Evolutionary conservation across 78 protist genomes (phyloP).

Genomic region (Salpingoeca rosetta): DNA sequence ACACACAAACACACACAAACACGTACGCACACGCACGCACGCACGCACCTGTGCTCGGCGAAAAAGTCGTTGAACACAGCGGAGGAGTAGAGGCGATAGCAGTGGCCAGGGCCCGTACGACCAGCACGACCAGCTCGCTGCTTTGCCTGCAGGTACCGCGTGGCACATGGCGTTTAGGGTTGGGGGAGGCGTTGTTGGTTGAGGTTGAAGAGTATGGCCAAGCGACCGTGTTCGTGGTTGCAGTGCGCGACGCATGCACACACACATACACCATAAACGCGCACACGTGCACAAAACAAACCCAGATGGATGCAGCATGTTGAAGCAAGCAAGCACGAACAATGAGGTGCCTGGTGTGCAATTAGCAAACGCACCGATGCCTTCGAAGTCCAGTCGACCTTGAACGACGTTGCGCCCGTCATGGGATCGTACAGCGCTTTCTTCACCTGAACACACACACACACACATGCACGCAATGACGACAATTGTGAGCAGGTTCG

Average conservation of each 20-base stretch:
- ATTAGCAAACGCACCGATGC: slow-evolving; percentile 35
- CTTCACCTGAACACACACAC: slow-evolving; percentile 54
- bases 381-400: slow-evolving; percentile 72
- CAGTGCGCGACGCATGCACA: no score
- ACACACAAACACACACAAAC: no score
- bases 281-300: no score
- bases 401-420: slow-evolving; percentile 22
- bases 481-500: no score
- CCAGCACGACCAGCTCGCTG: slow-evolving; percentile 89
- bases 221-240: no score
- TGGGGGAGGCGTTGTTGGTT: no score
- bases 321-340: no score
- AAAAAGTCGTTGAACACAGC: slow-evolving; percentile 64
- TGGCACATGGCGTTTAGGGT: background rate
- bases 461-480: background rate
- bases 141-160: background rate
- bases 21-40: no score
- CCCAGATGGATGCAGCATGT: no score
- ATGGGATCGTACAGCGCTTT: background rate
- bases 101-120: slow-evolving; percentile 84
- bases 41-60: slow-evolving; percentile 32
- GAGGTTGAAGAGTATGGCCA: no score
- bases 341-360: no score
- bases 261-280: no score
- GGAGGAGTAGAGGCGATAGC: slow-evolving; percentile 74